Base-by-base conservation (phyloP, 257 asterid species). In the Rhazya stricta region DNA sequence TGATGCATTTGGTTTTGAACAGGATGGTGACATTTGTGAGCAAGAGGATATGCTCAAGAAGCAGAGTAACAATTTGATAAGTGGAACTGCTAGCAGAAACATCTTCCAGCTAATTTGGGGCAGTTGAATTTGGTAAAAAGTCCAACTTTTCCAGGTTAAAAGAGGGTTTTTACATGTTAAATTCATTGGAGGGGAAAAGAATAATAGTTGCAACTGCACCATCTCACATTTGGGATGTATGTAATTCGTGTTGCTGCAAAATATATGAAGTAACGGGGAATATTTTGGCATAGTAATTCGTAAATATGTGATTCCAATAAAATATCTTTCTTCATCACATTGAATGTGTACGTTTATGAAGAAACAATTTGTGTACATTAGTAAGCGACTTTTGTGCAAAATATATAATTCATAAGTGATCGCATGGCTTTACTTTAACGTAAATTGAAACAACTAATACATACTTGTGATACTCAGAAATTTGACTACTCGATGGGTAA, bases 41-140 rank as follows among this genome's bases (percentile, higher is more conserved):
- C 98, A 95, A 85, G 97, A 91, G 88, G 97, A 92, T 83, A 84
- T 95, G 98, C 94, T 92, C n/a, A 88, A 68, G 86, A 84, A 77
- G 83, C 94, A 85, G 90, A 94, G 97, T 65, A 87, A 85, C 87
- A 87, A 86, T 83, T 76, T 85, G 77, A 86, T 95, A 79, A 85
- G 65, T 74, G 91, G 86, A 42, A 61, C 91, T 60, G 98, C 97
- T 74, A 95, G 99, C 86, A 89, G 79, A 89, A 89, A 91, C 77
- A 92, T 95, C 71, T 95, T 87, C 86, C 91, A 83, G 39, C 88
- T 95, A 19, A 81, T 95, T 72, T 95, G 99, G 98, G 92, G 92
- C 66, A 72, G 73, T 78, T 87, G 85, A 87, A 76, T 25, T 29
- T 23, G 23, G 42, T 21, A 7, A 21, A 18, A 3, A 27, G 68